Conservation (phyloP, 805 yeast species). For the Helenozyma rhizophorensis region DNA sequence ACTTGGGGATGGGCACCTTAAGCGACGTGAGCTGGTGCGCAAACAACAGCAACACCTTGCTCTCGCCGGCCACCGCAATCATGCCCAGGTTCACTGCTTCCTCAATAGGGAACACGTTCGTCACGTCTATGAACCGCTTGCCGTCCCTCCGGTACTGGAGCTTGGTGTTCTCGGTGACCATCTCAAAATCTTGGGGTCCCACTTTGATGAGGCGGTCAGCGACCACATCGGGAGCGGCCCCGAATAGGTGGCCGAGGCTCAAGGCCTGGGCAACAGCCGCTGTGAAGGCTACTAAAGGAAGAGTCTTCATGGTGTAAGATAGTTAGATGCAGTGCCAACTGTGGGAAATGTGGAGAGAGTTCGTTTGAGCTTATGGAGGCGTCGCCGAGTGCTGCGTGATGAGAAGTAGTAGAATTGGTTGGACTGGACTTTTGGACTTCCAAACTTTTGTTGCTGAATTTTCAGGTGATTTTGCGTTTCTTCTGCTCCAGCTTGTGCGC, state of each 20-base stretch:
- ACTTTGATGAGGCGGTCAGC: constrained; percentile 28
- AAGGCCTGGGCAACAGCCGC: constrained; percentile 9
- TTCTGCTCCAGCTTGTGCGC: too few relatives aligned
- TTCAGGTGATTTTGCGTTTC: too few relatives aligned
- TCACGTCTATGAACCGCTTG: constrained; percentile 60
- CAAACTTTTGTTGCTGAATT: too few relatives aligned
- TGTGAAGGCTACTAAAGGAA: neutral
- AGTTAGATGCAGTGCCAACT: too few relatives aligned
- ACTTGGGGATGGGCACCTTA: constrained; percentile 25
- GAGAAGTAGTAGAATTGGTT: too few relatives aligned
- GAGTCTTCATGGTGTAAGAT: constrained; percentile 2
- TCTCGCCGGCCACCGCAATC: constrained; percentile 11
- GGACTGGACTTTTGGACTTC: too few relatives aligned
- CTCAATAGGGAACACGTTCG: constrained; percentile 40
- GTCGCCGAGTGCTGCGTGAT: too few relatives aligned
- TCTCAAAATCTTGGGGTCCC: constrained; percentile 27
- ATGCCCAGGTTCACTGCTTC: constrained; percentile 29
- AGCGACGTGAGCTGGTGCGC: constrained; percentile 24
- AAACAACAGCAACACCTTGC: constrained; percentile 16
- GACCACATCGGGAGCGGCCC: neutral
- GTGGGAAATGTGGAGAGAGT: too few relatives aligned
- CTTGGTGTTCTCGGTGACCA: constrained; percentile 36
- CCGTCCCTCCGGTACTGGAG: constrained; percentile 37
- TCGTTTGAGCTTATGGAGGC: too few relatives aligned
- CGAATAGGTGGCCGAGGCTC: constrained; percentile 7